A percentile compares a stretch with the other conserved stretches of the same genome.
Evolutionary conservation across 1,284 basidiomycete species (phyloP).

Genomic region (Meripilus lineatus): DNA sequence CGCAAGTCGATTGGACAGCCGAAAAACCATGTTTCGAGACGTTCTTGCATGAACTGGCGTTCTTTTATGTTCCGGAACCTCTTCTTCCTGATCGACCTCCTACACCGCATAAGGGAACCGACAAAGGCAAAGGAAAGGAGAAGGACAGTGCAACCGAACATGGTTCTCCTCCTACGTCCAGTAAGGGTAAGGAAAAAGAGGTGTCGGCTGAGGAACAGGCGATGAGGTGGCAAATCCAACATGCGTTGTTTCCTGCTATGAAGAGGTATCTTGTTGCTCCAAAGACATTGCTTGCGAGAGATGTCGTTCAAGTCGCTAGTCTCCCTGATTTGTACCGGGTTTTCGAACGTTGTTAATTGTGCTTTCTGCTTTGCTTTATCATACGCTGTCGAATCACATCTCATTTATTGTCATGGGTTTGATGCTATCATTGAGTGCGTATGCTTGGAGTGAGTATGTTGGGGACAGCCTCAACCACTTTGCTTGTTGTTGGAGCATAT

Average conservation of each 20-base stretch:
- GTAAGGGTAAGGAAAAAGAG: slow-evolving; percentile 13
- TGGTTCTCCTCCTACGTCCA: neutral
- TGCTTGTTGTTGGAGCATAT: too few relatives aligned
- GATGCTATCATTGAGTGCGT: too few relatives aligned
- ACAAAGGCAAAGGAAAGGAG: too few relatives aligned
- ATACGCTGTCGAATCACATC: too few relatives aligned
- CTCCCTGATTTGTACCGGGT: slow-evolving; percentile 87
- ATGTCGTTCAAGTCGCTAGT: slow-evolving; percentile 83
- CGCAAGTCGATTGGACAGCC: slow-evolving; percentile 84
- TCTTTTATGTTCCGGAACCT: slow-evolving; percentile 78
- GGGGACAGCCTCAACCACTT: too few relatives aligned
- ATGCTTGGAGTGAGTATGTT: too few relatives aligned
- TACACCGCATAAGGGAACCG: too few relatives aligned
- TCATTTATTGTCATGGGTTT: too few relatives aligned
- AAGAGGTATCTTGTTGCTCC: slow-evolving; percentile 71
- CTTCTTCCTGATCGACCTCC: slow-evolving; percentile 24
- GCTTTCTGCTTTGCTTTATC: neutral
- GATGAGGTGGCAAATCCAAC: slow-evolving; percentile 81
- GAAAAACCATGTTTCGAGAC: slow-evolving; percentile 85
- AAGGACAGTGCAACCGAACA: slow-evolving; percentile 9
- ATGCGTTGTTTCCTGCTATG: slow-evolving; percentile 82
- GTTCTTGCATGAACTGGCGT: slow-evolving; percentile 86
- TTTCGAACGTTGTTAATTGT: slow-evolving; percentile 76
- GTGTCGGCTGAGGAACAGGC: slow-evolving; percentile 41
- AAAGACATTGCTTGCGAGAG: slow-evolving; percentile 62